Evolutionary conservation across 345 rosid species (phyloP).

Genomic region (Eucalyptus pauciflora): DNA sequence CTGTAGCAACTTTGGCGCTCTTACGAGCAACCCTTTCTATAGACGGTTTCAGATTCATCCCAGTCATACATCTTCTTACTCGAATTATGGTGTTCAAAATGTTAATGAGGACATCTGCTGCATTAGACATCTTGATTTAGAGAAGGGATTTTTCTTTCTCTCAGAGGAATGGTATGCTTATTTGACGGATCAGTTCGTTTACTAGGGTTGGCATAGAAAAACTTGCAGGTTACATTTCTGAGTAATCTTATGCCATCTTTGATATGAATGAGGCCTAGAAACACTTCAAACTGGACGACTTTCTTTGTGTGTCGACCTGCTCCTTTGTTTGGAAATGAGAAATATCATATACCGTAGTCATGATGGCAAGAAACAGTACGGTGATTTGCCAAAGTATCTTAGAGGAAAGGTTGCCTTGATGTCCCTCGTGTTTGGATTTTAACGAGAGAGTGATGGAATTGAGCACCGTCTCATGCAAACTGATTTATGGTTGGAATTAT

Average conservation of each 20-base stretch:
- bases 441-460: not conserved
- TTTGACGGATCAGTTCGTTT: not conserved
- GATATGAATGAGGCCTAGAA: not conserved
- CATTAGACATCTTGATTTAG: not conserved
- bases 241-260: not conserved
- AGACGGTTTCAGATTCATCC: not conserved
- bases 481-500: not conserved
- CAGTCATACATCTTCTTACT: not conserved
- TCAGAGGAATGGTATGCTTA: not conserved
- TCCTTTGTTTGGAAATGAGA: not conserved
- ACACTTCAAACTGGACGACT: not conserved
- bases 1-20: too few species aligned
- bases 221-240: not conserved
- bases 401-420: not conserved
- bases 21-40: not conserved
- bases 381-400: not conserved
- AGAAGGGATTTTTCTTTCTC: not conserved
- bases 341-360: not conserved
- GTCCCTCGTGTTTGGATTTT: not conserved
- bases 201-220: not conserved
- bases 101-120: not conserved
- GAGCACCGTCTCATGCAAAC: not conserved
- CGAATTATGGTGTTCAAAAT: not conserved
- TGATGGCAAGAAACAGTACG: not conserved
- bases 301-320: not conserved